phyloP scores from a whole-genome alignment of 805 yeast species.

The Lachancea cidri region DNA sequence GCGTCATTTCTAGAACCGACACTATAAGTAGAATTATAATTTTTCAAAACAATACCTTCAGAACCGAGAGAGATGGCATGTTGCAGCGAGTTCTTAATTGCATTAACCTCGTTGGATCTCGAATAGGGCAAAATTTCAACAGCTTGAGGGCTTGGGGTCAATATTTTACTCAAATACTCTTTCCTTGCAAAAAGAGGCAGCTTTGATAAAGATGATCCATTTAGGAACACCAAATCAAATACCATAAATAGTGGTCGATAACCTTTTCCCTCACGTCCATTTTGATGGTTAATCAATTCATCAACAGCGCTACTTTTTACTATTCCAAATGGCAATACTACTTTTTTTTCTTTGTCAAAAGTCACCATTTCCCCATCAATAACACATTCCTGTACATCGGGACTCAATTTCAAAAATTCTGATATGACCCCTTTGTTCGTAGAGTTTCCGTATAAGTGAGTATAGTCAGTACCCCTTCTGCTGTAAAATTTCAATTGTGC shows the following conservation, averaged over 20 bases:
- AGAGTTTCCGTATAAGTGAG: constrained; percentile 60
- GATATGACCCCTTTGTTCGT: constrained; percentile 50
- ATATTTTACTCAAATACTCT: constrained; percentile 40
- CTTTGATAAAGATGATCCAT: constrained; percentile 57
- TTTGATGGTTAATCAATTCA: constrained; percentile 41
- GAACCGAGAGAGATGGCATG: constrained; percentile 56
- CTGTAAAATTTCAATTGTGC: constrained; percentile 37
- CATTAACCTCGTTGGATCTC: constrained; percentile 41
- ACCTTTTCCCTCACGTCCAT: constrained; percentile 32
- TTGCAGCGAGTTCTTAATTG: constrained; percentile 51
- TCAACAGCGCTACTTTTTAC: constrained; percentile 65
- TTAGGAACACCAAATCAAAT: constrained; percentile 69
- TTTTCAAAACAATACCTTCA: constrained; percentile 81
- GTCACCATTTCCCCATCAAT: constrained; percentile 95
- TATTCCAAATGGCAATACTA: constrained; percentile 73
- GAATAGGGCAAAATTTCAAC: constrained; percentile 45
- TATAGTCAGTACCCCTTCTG: constrained; percentile 68
- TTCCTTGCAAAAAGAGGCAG: constrained; percentile 54
- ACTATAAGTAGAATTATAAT: constrained; percentile 50
- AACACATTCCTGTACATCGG: constrained; percentile 34
- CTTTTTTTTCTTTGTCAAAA: constrained; percentile 55
- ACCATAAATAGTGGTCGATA: constrained; percentile 54
- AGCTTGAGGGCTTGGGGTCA: constrained; percentile 40
- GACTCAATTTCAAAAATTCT: constrained; percentile 39
- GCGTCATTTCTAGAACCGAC: constrained; percentile 54